phyloP scores from a whole-genome alignment of 208 protist genomes.

The Kentomonas sorsogonicus region DNA sequence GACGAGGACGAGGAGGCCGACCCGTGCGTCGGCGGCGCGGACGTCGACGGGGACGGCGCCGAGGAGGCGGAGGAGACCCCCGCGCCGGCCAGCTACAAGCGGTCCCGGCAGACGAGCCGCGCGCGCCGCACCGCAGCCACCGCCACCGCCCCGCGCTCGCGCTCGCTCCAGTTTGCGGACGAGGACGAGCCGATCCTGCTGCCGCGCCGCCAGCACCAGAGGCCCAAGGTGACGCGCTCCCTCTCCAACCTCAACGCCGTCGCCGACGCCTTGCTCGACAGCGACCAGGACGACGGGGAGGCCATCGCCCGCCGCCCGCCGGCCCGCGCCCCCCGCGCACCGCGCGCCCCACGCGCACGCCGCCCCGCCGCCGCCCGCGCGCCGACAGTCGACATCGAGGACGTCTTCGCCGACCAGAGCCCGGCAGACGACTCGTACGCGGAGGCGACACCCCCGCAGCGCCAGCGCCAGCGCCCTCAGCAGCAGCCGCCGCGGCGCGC shows the following conservation, averaged over 20 bases:
- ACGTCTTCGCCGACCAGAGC: too few relatives aligned
- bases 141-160: conserved; percentile 35
- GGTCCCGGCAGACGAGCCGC: too few relatives aligned
- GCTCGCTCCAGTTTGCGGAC: conserved; percentile 56
- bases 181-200: conserved; percentile 69
- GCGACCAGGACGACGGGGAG: conserved; percentile 26
- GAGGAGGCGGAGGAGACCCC: too few relatives aligned
- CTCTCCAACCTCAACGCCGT: conserved; percentile 40
- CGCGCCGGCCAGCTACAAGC: too few relatives aligned
- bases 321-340: conserved; percentile 23
- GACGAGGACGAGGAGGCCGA: conserved; percentile 7
- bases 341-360: too few relatives aligned
- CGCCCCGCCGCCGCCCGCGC: too few relatives aligned
- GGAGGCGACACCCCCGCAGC: too few relatives aligned
- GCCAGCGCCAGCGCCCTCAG: neutral
- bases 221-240: conserved; percentile 37
- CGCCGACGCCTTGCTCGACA: conserved; percentile 21
- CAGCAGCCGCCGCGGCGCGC: neutral
- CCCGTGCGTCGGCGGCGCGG: too few relatives aligned
- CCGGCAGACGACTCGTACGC: too few relatives aligned
- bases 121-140: too few relatives aligned
- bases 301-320: conserved; percentile 26
- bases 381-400: too few relatives aligned
- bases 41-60: too few relatives aligned
- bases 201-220: conserved; percentile 34